A percentile compares a stretch with the other conserved stretches of the same genome.
Evolutionary conservation across 768 basidiomycete species (phyloP).

Genomic region (Trametes cingulata): DNA sequence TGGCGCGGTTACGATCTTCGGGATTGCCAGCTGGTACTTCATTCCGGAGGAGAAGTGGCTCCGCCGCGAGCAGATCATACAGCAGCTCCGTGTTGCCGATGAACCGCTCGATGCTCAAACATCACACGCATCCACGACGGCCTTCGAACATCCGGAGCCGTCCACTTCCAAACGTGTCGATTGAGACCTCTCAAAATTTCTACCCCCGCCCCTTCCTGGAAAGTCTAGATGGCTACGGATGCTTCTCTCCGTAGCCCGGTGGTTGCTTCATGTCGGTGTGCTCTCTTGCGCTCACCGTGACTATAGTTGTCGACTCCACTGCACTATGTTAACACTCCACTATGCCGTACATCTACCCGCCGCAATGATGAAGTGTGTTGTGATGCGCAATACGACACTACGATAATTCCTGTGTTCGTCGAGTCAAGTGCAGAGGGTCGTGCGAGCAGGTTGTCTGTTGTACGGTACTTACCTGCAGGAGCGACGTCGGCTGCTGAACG

Average conservation of each 20-base stretch:
- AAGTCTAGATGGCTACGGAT: too few species aligned
- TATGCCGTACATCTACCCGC: too few species aligned
- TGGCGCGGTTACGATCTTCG: slow-evolving; percentile 76
- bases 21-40: slow-evolving; percentile 74
- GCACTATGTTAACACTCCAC: too few species aligned
- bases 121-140: not conserved
- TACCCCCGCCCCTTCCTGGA: too few species aligned
- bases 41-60: slow-evolving; percentile 83
- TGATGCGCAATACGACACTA: too few species aligned
- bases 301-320: too few species aligned
- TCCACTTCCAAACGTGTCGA: slow-evolving; percentile 3
- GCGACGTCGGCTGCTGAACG: not conserved
- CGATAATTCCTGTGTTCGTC: too few species aligned
- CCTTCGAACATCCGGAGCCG: not conserved
- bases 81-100: slow-evolving; percentile 42
- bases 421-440: not conserved
- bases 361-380: too few species aligned
- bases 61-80: slow-evolving; percentile 58
- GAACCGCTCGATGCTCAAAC: slow-evolving; percentile 22
- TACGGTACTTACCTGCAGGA: too few species aligned
- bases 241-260: not conserved
- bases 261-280: too few species aligned
- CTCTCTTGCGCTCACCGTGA: too few species aligned
- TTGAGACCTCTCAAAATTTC: too few species aligned
- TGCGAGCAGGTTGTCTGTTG: not conserved